Evolutionary conservation across 305 asterid genomes (phyloP), one percentile per base, ranked within the genome.

Genomic region (Solanum hybrid): DNA sequence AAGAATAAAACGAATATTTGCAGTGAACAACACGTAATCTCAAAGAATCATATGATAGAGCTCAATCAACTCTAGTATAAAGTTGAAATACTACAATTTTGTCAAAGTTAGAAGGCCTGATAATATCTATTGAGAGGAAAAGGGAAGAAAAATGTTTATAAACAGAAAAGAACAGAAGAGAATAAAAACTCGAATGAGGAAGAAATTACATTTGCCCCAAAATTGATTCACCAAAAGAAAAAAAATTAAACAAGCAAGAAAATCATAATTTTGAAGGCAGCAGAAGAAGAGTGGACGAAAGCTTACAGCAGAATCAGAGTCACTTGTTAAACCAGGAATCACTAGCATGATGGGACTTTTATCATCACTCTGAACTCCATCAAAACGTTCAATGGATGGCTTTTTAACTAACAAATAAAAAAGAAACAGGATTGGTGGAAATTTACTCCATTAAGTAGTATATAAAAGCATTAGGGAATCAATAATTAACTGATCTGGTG

Each of bases 311-410:
- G 99, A 95, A 92, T 93, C 88, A 31, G 99, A 95, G 89, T 94
- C 96, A 89, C 99, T 96, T 88, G 98, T 95, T 92, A 97, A 93
- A 87, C 99, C 99, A 89, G 99, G 99, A 92, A 97, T 88, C 79
- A 97, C 94, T 88, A 97, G 91, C 89, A 96, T 14, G 60, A 97
- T 92, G 89, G 99, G 99, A 92, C 79, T 92, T 88, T 87, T 94
- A 73, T 90, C 93, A 90, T 92, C 95, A 88, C 77, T 87, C 73
- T 79, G 91, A 87, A 87, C 87, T 85, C 80, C 94, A 89, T 92
- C 93, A 88, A 89, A 92, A 89, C 22, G 92, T 89, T 91, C 94
- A 86, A 38, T 56, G 90, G 60, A 89, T 90, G 92, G 92, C 27
- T 90, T 91, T 89, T 91, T 87, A 87, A 88, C 95, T 94, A 89